Evolutionary conservation across 2,329 filamentous ascomycete genomes (phyloP).

Genomic region (Juglanconis juglandina): DNA sequence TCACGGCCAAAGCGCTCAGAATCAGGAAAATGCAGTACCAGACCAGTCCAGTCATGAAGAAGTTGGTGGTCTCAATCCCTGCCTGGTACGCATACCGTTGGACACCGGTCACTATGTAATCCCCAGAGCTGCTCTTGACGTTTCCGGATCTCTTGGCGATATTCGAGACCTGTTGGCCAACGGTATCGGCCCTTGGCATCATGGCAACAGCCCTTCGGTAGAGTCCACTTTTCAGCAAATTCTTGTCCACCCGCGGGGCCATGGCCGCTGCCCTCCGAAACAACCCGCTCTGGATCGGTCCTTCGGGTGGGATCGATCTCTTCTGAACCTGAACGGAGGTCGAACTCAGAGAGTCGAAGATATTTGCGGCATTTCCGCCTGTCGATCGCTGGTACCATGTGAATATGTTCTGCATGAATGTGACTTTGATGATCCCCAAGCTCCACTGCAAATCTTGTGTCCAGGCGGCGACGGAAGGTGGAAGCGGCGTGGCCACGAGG

Average conservation of each 20-base stretch:
- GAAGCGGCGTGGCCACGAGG: conserved; percentile 69
- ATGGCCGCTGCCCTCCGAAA: conserved; percentile 1
- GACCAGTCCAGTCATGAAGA: conserved; percentile 78
- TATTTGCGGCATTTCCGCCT: conserved; percentile 70
- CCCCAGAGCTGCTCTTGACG: conserved; percentile 40
- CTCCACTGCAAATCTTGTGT: conserved; percentile 92
- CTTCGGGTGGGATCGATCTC: conserved; percentile 45
- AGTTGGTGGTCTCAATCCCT: conserved; percentile 75
- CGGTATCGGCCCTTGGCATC: conserved; percentile 25
- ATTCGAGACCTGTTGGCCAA: conserved; percentile 4
- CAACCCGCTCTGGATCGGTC: conserved; percentile 24
- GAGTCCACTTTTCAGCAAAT: conserved; percentile 41
- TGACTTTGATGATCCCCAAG: conserved; percentile 80
- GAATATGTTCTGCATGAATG: conserved; percentile 73
- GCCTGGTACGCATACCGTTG: conserved; percentile 79
- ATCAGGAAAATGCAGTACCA: conserved; percentile 79
- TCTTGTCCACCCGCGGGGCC: neutral
- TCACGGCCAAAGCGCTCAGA: conserved; percentile 65
- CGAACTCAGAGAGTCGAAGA: conserved; percentile 65
- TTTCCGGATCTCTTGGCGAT: conserved; percentile 26
- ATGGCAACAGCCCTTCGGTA: conserved; percentile 31
- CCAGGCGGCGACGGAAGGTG: conserved; percentile 79
- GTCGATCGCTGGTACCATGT: conserved; percentile 89
- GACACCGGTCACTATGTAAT: conserved; percentile 65
- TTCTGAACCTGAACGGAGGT: conserved; percentile 74